Base-by-base conservation (phyloP, 129 eudicot species). In the Flaveria bidentis region DNA sequence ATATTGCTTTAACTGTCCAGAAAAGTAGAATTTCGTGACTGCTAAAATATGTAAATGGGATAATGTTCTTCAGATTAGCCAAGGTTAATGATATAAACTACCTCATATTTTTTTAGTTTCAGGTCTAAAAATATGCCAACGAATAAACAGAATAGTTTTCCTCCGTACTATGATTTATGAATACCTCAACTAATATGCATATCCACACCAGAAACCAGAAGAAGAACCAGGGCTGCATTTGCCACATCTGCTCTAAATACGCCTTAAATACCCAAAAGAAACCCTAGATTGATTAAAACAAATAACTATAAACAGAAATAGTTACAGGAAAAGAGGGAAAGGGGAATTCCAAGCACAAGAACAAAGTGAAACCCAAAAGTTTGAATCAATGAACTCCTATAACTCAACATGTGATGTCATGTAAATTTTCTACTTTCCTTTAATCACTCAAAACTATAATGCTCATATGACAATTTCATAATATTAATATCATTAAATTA, bases 101-200 rank as follows among this genome's bases (percentile, higher is more conserved):
- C 22, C 25, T 68, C n/a, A 49, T 39, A 36, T 23, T 50, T 23
- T 67, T 47, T 64, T 2, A 65, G 51, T 55, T 28, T 28, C 46
- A 53, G 68, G 36, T 28, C n/a, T 53, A 44, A 16, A 68, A 45
- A 25, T 67, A 73, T 13, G 60, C 75, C 53, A 65, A 73, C 64
- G 41, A 60, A 33, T 15, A 12, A 64, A 55, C 49, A 6, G 44
- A 73, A 52, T 56, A 30, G 36, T 71, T 52, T 65, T 64, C 79
- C 26, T 61, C 72, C 69, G 66, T 47, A 71, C 65, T 36, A 30
- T 62, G 20, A 62, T 62, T 62, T 62, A 75, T 41, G 84, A 82
- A 76, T 84, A 66, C 72, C 67, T 80, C 69, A 42, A 42, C 72
- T 23, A 71, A 65, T 70, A 6, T 71, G 82, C 69, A 69, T 53